These are phyloP conservation scores for Leucocoprinus leucothites DNA, from an alignment of 768 basidiomycete genomes.

Conservation along the genomic window DNA sequence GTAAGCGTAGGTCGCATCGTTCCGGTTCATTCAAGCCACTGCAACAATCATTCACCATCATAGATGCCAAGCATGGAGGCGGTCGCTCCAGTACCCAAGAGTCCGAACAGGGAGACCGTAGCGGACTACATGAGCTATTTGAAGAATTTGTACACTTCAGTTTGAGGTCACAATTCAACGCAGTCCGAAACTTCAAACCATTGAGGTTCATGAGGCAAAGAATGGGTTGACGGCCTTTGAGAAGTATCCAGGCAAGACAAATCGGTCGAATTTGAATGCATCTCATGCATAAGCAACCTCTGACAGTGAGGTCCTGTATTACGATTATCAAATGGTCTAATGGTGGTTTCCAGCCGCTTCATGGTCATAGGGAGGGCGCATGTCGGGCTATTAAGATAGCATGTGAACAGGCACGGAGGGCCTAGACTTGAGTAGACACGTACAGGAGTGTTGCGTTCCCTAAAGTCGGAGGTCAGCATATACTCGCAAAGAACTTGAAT, in stretches of 20 bases:
- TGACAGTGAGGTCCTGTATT: not conserved
- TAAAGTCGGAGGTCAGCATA: slow-evolving; percentile 16
- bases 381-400: slow-evolving; percentile 43
- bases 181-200: not conserved
- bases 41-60: not conserved
- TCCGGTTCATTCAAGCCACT: not conserved
- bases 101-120: not conserved
- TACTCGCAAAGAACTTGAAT: slow-evolving; percentile 1
- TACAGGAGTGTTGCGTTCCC: slow-evolving; percentile 85
- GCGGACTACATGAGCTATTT: slow-evolving; percentile 6
- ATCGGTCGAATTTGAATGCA: not conserved
- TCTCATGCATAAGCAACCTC: not conserved
- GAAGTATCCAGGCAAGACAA: not conserved
- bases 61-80: not conserved
- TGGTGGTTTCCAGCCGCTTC: slow-evolving; percentile 34
- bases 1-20: slow-evolving; percentile 1
- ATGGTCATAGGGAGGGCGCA: slow-evolving; percentile 68
- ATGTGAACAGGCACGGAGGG: slow-evolving; percentile 1
- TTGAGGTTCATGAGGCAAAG: not conserved
- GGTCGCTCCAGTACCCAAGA: not conserved
- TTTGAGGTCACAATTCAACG: not conserved
- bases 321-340: slow-evolving; percentile 19
- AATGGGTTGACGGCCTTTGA: no score
- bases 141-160: slow-evolving; percentile 1
- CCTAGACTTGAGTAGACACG: slow-evolving; percentile 22